Conservation (phyloP, 192 early-diverging fungal species). For the Mortierella hygrophila region DNA sequence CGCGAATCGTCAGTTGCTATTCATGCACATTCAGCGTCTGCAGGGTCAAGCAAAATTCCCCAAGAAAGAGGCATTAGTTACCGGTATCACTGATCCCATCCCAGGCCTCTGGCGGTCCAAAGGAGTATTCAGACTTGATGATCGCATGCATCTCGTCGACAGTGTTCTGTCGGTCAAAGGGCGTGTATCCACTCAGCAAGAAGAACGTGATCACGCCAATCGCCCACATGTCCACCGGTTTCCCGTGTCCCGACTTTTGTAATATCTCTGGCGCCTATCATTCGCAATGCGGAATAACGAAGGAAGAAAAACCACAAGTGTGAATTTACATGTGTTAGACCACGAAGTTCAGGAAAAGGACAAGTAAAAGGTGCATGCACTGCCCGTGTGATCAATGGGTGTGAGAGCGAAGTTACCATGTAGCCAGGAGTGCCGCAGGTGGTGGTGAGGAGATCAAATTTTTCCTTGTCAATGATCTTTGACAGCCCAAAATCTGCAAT, state of each 20-base stretch:
- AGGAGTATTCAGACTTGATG: slow-evolving; percentile 69
- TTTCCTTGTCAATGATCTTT: slow-evolving; percentile 69
- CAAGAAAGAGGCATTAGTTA: slow-evolving; percentile 1
- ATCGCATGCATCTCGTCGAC: slow-evolving; percentile 70
- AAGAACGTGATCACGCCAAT: slow-evolving; percentile 84
- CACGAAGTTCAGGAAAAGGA: too few relatives aligned
- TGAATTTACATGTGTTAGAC: not conserved
- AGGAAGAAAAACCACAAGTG: not conserved
- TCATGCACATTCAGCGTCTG: not conserved
- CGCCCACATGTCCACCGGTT: slow-evolving; percentile 87
- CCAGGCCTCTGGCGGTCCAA: slow-evolving; percentile 75
- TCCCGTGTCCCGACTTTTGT: slow-evolving; percentile 73
- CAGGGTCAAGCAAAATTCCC: not conserved
- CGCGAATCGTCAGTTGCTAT: not conserved
- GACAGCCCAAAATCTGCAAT: slow-evolving; percentile 91
- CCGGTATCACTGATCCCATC: slow-evolving; percentile 64
- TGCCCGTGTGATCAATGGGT: not conserved
- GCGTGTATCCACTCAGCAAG: slow-evolving; percentile 77
- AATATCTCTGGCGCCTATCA: slow-evolving; percentile 67
- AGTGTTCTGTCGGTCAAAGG: slow-evolving; percentile 74
- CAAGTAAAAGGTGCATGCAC: not conserved
- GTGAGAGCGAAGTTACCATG: slow-evolving; percentile 64
- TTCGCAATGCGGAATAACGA: not conserved
- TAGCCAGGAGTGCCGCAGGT: slow-evolving; percentile 87
- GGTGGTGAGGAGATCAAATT: slow-evolving; percentile 71